phyloP scores from a whole-genome alignment of 352 stramenopile species.

The Phytopythium aichiense region DNA sequence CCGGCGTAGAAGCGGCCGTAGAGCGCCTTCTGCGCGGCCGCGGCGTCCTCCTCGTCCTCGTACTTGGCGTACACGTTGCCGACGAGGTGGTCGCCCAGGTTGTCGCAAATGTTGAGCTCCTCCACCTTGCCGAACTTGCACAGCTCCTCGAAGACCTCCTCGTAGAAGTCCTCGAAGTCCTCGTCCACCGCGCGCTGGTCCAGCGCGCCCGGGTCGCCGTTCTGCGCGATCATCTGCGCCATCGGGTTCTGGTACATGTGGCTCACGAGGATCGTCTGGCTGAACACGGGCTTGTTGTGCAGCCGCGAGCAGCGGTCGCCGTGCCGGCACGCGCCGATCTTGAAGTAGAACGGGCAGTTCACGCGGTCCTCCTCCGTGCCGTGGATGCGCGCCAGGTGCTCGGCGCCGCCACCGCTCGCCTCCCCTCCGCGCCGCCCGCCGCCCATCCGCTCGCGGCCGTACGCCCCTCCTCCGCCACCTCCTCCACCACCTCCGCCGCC shows the following conservation, averaged over 20 bases:
- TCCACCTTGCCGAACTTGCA: slow-evolving; percentile 98
- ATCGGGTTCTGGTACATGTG: slow-evolving; percentile 98
- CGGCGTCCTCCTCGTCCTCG: slow-evolving; percentile 97
- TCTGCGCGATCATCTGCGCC: slow-evolving; percentile 85
- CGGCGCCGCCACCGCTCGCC: slow-evolving; percentile 81
- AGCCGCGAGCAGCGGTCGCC: slow-evolving; percentile 97
- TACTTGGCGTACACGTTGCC: slow-evolving; percentile 99
- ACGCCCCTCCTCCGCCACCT: slow-evolving; percentile 31
- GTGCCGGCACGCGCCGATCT: slow-evolving; percentile 99
- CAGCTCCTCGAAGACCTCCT: slow-evolving; percentile 98
- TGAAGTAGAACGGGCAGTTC: slow-evolving; percentile 99
- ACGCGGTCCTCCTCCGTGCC: slow-evolving; percentile 96
- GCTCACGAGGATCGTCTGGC: slow-evolving; percentile 97
- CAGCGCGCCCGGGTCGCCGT: slow-evolving; percentile 75
- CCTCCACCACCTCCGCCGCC: slow-evolving; percentile 32
- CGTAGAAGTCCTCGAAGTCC: slow-evolving; percentile 96
- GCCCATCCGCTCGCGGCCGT: slow-evolving; percentile 54
- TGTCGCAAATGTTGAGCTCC: slow-evolving; percentile 99
- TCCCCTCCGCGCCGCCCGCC: slow-evolving; percentile 54
- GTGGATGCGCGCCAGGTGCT: slow-evolving; percentile 97
- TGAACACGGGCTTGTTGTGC: slow-evolving; percentile 99
- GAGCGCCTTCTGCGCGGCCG: slow-evolving; percentile 94
- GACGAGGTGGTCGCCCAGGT: slow-evolving; percentile 99
- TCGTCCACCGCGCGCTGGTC: slow-evolving; percentile 93
- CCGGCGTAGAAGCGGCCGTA: slow-evolving; percentile 98